Base-by-base conservation (phyloP, 345 rosid species). In the Hibiscus mutabilis region DNA sequence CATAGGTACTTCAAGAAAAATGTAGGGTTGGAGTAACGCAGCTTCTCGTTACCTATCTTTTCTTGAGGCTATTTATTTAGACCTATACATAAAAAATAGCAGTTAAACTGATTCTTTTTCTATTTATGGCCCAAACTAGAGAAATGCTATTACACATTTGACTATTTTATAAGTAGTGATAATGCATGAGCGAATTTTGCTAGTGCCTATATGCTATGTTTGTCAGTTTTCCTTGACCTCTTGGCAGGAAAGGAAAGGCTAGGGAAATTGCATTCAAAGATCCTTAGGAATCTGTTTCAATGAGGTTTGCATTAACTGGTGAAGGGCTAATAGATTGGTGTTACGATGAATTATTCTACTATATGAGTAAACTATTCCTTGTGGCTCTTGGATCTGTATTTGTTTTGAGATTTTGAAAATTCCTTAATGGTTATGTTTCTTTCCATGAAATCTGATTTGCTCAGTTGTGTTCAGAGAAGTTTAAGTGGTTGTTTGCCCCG, bases 131-230 rank as follows among this genome's bases (percentile, higher is more conserved):
- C 13, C 61, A 52, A 68, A 53, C 5, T 68, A 68, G 18, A 31
- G 71, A 68, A 51, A 68, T 68, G 44, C 15, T 52, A 5, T 5
- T n/a, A 33, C 27, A 68, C 46, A 68, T 5, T 51, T 68, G 25
- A 51, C 25, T 68, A 16, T 31, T 52, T 68, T 10, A 3, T 53
- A 18, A 31, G 18, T 33, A 69, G 49, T 27, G 21, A 19, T 31
- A 13, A 21, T 53, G 49, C 49, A 33, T 19, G 61, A 53, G 31
- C 12, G 46, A 35, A 12, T 53, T n/a, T 69, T 47, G 33, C 33
- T 1, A 10, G 70, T 67, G 59, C 44, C 25, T 9, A 16, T 49
- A n/a, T 67, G 58, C 58, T 27, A 49, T 49, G 8, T 49, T 47
- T 67, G 10, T 29, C 16, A 27, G 42, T 49, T 49, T 49, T 49